phyloP scores from a whole-genome alignment of 768 basidiomycete species.

The Russula ochroleuca region DNA sequence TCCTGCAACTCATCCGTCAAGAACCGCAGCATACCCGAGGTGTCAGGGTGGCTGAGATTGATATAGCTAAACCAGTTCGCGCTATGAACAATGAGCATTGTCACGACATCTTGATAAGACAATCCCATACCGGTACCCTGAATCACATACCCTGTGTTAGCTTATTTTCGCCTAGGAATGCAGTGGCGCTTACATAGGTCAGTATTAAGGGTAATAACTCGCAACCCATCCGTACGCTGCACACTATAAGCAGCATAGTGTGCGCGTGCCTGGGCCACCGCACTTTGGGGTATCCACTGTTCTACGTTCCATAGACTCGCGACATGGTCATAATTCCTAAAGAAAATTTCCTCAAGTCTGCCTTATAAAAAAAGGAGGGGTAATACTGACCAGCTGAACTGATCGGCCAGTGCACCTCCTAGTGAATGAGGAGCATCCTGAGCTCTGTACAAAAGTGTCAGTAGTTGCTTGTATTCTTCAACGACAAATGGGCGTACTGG shows the following conservation, averaged over 20 bases:
- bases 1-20: constrained; percentile 73
- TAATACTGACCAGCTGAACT: constrained; percentile 57
- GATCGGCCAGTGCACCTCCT: constrained; percentile 48
- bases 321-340: constrained; percentile 75
- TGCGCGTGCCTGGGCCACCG: constrained; percentile 52
- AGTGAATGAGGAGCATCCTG: constrained; percentile 60
- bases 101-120: not conserved
- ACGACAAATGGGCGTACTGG: constrained; percentile 40
- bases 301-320: constrained; percentile 67
- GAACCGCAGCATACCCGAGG: constrained; percentile 72
- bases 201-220: constrained; percentile 72
- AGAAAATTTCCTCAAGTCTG: not conserved
- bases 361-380: not conserved
- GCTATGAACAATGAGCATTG: constrained; percentile 32
- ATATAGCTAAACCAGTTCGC: constrained; percentile 76
- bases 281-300: constrained; percentile 58
- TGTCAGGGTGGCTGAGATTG: constrained; percentile 64
- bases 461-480: not conserved
- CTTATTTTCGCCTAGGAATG: constrained; percentile 9
- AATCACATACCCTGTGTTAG: constrained; percentile 1
- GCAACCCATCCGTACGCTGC: constrained; percentile 57
- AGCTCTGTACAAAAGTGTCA: constrained; percentile 39
- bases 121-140: constrained; percentile 32
- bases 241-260: constrained; percentile 77
- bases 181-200: constrained; percentile 57